These are phyloP conservation scores for Teunomyces panamensis DNA, from an alignment of 805 yeast species.

Conservation along the genomic window DNA sequence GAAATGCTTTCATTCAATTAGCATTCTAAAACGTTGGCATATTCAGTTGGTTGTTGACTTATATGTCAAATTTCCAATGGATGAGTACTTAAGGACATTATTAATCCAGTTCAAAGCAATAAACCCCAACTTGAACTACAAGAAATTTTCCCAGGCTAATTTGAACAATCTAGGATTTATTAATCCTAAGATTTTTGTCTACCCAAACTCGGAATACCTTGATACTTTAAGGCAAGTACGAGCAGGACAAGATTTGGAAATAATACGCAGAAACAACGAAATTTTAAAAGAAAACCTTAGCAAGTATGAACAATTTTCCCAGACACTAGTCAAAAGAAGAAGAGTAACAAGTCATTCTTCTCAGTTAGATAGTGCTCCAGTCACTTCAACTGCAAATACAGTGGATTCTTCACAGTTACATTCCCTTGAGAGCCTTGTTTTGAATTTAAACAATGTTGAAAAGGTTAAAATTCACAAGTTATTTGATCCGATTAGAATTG, in stretches of 20 bases:
- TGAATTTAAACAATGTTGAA: slow-evolving; percentile 15
- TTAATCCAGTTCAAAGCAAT: slow-evolving; percentile 19
- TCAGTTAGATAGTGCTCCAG: not conserved
- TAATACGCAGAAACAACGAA: not conserved
- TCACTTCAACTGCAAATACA: not conserved
- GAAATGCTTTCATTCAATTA: not conserved
- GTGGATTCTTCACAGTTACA: slow-evolving; percentile 6
- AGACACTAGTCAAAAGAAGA: slow-evolving; percentile 10
- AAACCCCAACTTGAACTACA: slow-evolving; percentile 18
- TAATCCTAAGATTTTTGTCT: slow-evolving; percentile 20
- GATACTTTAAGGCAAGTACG: slow-evolving; percentile 7
- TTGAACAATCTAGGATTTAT: slow-evolving; percentile 19
- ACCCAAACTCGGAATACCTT: slow-evolving; percentile 19
- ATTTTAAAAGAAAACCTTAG: slow-evolving; percentile 9
- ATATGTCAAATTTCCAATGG: slow-evolving; percentile 28
- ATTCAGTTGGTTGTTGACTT: slow-evolving; percentile 27
- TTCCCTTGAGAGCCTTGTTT: slow-evolving; percentile 17
- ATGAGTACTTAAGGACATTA: slow-evolving; percentile 22
- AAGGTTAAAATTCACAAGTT: slow-evolving; percentile 10
- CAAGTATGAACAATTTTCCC: slow-evolving; percentile 14
- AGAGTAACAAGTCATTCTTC: not conserved
- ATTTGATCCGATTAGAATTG: not conserved
- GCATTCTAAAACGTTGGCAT: slow-evolving; percentile 24
- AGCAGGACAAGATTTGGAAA: not conserved
- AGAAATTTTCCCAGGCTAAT: slow-evolving; percentile 15